A percentile compares a stretch with the other conserved stretches of the same genome.
Conservation (phyloP, 208 protist genomes). For the Wallacemonas collosoma region DNA sequence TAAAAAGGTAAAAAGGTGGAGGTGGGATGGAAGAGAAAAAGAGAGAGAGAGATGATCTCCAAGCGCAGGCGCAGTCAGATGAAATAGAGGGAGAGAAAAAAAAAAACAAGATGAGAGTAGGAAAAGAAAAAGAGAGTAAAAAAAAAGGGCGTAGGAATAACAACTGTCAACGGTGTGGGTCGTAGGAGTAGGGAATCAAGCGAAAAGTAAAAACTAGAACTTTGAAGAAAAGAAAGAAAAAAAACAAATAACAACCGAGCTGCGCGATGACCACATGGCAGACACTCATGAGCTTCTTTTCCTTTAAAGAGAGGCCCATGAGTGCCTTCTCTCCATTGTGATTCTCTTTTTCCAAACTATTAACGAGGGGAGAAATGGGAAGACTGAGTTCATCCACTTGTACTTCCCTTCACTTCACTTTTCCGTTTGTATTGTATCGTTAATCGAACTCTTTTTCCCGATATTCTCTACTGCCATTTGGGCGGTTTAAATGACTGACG, state of each 20-base stretch:
- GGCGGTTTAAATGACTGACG: no score
- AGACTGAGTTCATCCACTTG: no score
- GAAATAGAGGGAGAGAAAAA: not conserved
- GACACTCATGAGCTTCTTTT: conserved; percentile 2
- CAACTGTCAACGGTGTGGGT: not conserved
- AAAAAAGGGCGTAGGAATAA: conserved; percentile 15
- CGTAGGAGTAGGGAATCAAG: conserved; percentile 3
- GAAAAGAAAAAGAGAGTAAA: conserved; percentile 15
- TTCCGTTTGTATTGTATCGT: no score
- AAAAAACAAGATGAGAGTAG: not conserved
- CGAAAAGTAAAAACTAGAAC: conserved; percentile 14
- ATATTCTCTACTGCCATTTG: no score
- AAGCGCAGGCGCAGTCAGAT: not conserved
- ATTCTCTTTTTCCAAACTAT: not conserved
- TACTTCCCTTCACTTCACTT: no score
- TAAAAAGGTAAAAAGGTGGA: conserved; percentile 1
- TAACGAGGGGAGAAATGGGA: not conserved
- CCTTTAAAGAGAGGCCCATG: not conserved
- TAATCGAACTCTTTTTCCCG: no score
- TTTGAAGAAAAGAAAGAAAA: conserved; percentile 5
- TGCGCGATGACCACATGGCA: not conserved
- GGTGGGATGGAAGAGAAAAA: conserved; percentile 1
- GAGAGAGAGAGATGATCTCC: conserved; percentile 1
- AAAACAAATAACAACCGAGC: conserved; percentile 4
- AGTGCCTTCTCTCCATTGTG: not conserved